Evolutionary conservation across 164 flowering plant genomes (phyloP).

Genomic region (Liriodendron chinense): DNA sequence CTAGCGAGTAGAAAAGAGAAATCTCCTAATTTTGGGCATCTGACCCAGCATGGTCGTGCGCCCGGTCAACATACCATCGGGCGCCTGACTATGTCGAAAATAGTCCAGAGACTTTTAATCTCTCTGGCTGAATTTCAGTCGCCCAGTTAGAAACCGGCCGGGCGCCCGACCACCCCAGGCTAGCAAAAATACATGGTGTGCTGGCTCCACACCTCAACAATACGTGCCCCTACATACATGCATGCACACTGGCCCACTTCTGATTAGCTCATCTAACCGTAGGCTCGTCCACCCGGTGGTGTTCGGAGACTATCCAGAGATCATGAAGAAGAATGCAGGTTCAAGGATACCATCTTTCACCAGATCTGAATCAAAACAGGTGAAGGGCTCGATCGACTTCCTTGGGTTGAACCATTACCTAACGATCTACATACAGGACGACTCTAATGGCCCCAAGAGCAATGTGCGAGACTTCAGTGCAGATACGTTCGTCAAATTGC

Average conservation of each 20-base stretch:
- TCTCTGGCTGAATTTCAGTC: too few relatives aligned
- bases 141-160: too few relatives aligned
- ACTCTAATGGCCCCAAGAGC: neutral
- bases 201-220: too few relatives aligned
- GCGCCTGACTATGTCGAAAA: too few relatives aligned
- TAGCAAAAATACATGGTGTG: too few relatives aligned
- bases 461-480: constrained; percentile 13
- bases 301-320: constrained; percentile 59
- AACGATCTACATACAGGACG: constrained; percentile 13
- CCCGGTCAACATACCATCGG: too few relatives aligned
- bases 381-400: constrained; percentile 34
- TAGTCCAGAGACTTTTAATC: too few relatives aligned
- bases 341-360: constrained; percentile 55
- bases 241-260: neutral
- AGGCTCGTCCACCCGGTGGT: constrained; percentile 39
- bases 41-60: too few relatives aligned
- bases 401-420: constrained; percentile 33
- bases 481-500: constrained; percentile 14
- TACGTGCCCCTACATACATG: too few relatives aligned
- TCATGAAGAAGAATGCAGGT: constrained; percentile 50
- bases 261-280: neutral
- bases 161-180: too few relatives aligned
- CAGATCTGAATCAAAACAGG: constrained; percentile 18
- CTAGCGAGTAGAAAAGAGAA: too few relatives aligned
- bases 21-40: too few relatives aligned